A percentile compares a stretch with the other conserved stretches of the same genome.
phyloP scores from a whole-genome alignment of 2,329 filamentous ascomycete genomes.

The Ceratocystis smalleyi region DNA sequence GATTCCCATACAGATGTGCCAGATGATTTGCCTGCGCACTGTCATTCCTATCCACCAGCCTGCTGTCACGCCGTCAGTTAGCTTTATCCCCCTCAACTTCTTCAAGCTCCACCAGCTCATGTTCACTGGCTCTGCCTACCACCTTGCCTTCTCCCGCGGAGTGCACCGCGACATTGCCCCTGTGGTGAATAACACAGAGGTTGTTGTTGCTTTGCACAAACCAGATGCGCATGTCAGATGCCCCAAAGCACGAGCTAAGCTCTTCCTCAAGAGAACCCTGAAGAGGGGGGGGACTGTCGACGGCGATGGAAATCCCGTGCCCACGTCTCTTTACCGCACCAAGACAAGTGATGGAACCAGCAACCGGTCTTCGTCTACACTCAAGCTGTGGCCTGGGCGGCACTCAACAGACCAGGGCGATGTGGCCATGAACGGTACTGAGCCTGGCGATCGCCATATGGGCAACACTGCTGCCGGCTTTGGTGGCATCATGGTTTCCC shows the following conservation, averaged over 20 bases:
- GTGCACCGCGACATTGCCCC: slow-evolving; percentile 46
- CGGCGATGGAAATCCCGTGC: slow-evolving; percentile 22
- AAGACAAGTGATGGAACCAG: slow-evolving; percentile 20
- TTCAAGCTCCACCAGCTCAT: slow-evolving; percentile 53
- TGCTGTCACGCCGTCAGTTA: slow-evolving; percentile 35
- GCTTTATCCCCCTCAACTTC: slow-evolving; percentile 46
- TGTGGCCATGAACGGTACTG: background rate
- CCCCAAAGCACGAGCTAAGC: background rate
- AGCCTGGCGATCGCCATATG: slow-evolving; percentile 7
- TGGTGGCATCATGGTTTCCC: slow-evolving; percentile 47
- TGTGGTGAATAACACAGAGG: slow-evolving; percentile 25
- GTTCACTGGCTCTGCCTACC: slow-evolving; percentile 37
- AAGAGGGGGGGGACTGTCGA: slow-evolving; percentile 19
- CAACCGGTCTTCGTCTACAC: slow-evolving; percentile 23
- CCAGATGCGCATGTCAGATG: background rate
- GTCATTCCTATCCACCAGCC: slow-evolving; percentile 43
- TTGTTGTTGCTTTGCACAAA: background rate
- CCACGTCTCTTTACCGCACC: slow-evolving; percentile 18
- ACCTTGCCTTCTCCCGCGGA: slow-evolving; percentile 43
- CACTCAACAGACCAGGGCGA: slow-evolving; percentile 8
- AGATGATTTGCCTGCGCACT: slow-evolving; percentile 41
- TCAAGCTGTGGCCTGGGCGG: slow-evolving; percentile 23
- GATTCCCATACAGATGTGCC: slow-evolving; percentile 10
- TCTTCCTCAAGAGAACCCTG: slow-evolving; percentile 12
- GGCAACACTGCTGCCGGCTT: slow-evolving; percentile 21